These are phyloP conservation scores for Tylopilus orsonianus DNA, from an alignment of 1,284 basidiomycete species.

Conservation along the genomic window DNA sequence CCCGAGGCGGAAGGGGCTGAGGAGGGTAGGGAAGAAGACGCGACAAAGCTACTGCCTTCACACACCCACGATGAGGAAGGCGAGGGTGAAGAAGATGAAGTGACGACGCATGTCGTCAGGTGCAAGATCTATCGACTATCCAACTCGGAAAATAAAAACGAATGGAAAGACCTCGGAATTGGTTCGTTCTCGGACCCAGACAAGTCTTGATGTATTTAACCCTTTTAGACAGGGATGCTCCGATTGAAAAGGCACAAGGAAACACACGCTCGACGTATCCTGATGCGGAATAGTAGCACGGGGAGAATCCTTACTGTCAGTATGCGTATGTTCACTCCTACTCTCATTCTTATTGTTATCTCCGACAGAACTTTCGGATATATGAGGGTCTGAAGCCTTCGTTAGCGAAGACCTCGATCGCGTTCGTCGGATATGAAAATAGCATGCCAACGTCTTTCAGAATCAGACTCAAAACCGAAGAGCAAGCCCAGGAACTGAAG, in stretches of 20 bases:
- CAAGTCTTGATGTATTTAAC: slow-evolving; percentile 1
- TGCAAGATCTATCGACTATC: slow-evolving; percentile 65
- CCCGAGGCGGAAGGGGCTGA: slow-evolving; percentile 33
- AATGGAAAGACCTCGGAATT: slow-evolving; percentile 63
- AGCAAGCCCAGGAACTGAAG: slow-evolving; percentile 58
- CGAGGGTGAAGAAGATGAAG: slow-evolving; percentile 82
- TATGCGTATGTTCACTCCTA: slow-evolving; percentile 15
- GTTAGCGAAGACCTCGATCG: slow-evolving; percentile 50
- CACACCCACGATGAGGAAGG: slow-evolving; percentile 64
- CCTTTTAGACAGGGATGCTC: slow-evolving; percentile 49
- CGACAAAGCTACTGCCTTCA: slow-evolving; percentile 36
- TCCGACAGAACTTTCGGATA: slow-evolving; percentile 64
- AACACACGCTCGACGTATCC: slow-evolving; percentile 51
- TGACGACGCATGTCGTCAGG: slow-evolving; percentile 60
- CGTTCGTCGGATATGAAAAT: slow-evolving; percentile 70
- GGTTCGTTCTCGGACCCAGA: slow-evolving; percentile 41
- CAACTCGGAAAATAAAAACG: slow-evolving; percentile 50
- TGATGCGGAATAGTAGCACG: slow-evolving; percentile 68
- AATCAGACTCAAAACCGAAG: slow-evolving; percentile 63
- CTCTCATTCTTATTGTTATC: slow-evolving; percentile 4
- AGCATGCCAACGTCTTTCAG: slow-evolving; percentile 59
- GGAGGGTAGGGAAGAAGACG: slow-evolving; percentile 37
- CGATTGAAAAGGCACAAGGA: slow-evolving; percentile 71
- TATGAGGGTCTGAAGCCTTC: slow-evolving; percentile 55
- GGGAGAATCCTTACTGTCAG: slow-evolving; percentile 72